Conservation (phyloP, 176 grass and related monocot genomes). For the Aegilops tauschii region DNA sequence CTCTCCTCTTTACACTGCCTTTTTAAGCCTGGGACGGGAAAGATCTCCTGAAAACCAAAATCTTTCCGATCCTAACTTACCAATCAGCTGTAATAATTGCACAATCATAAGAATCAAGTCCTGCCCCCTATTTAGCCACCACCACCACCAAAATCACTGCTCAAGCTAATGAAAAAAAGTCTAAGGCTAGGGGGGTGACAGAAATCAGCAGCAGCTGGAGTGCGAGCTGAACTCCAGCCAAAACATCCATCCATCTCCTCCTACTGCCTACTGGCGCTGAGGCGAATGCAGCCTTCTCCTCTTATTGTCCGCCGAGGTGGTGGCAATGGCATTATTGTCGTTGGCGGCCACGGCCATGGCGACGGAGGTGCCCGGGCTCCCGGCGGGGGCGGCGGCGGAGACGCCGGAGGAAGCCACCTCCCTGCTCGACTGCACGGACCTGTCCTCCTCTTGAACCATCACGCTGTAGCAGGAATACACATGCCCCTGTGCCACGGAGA, state of each 20-base stretch:
- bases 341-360: constrained; percentile 27
- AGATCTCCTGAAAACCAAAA: constrained; percentile 60
- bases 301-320: constrained; percentile 54
- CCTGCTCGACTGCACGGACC: constrained; percentile 39
- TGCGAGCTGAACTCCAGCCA: constrained; percentile 27
- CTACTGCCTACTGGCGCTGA: constrained; percentile 32
- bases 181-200: neutral
- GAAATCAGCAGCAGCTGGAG: neutral
- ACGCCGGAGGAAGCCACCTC: constrained; percentile 42
- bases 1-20: constrained; percentile 34
- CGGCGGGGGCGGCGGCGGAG: constrained; percentile 36
- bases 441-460: constrained; percentile 64
- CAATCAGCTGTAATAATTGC: constrained; percentile 39
- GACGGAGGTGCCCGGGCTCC: constrained; percentile 29
- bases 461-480: constrained; percentile 92
- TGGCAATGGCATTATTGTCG: constrained; percentile 29
- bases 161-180: constrained; percentile 15
- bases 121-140: constrained; percentile 20
- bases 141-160: constrained; percentile 15
- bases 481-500: constrained; percentile 48
- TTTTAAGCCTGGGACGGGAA: constrained; percentile 40
- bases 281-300: constrained; percentile 56
- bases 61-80: constrained; percentile 54
- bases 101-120: constrained; percentile 42
- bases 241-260: constrained; percentile 27